Conservation (phyloP, 2,329 filamentous ascomycete species). For the Coniella vitis region DNA sequence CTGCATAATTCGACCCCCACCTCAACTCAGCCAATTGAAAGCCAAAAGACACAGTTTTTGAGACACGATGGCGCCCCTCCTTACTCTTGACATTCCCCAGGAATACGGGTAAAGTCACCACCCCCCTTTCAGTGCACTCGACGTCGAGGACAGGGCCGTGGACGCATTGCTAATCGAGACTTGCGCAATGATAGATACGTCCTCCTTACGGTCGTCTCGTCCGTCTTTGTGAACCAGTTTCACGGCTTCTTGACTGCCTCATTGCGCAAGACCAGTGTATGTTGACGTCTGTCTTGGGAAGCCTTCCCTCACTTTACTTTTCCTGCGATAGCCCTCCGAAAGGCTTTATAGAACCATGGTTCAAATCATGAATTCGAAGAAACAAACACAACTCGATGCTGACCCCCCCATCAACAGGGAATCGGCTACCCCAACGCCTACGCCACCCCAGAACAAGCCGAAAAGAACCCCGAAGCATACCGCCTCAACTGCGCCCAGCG, state of each 20-base stretch:
- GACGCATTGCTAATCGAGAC: too few species aligned
- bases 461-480: slow-evolving; percentile 46
- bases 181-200: slow-evolving; percentile 44
- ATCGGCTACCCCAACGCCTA: slow-evolving; percentile 53
- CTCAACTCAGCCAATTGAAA: background rate
- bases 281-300: too few species aligned
- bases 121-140: slow-evolving; percentile 16
- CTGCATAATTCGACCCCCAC: too few species aligned
- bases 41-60: background rate
- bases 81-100: slow-evolving; percentile 34
- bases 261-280: slow-evolving; percentile 41
- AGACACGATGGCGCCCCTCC: slow-evolving; percentile 33
- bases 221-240: slow-evolving; percentile 50
- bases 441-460: slow-evolving; percentile 45
- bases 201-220: slow-evolving; percentile 48
- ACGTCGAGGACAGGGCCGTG: too few species aligned
- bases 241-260: slow-evolving; percentile 41
- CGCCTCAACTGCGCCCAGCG: slow-evolving; percentile 61
- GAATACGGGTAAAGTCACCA: slow-evolving; percentile 40
- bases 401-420: slow-evolving; percentile 20
- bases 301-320: too few species aligned
- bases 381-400: background rate
- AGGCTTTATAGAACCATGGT: too few species aligned
- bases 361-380: too few species aligned
- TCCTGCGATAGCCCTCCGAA: too few species aligned